Conservation (phyloP, 768 basidiomycete genomes). For the Pisolithus tinctorius region DNA sequence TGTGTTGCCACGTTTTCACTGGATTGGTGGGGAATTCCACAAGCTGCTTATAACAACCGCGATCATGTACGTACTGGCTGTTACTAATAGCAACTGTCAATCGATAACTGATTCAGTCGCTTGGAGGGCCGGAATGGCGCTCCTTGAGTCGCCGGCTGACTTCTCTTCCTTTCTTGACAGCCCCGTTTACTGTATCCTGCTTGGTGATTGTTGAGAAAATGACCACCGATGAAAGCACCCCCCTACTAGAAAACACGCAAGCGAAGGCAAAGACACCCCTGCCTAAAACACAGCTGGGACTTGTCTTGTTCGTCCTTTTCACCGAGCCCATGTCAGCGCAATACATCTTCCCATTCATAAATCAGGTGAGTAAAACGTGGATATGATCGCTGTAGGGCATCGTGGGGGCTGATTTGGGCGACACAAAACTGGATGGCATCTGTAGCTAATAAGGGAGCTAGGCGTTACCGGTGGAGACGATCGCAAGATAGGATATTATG, state of each 20-base stretch:
- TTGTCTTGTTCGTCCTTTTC: slow-evolving; percentile 43
- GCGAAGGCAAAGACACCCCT: slow-evolving; percentile 33
- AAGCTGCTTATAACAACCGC: too few species aligned
- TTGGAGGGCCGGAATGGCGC: too few species aligned
- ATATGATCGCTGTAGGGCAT: not conserved
- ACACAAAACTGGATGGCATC: not conserved
- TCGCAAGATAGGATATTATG: slow-evolving; percentile 62
- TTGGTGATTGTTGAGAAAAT: too few species aligned
- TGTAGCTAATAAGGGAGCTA: slow-evolving; percentile 55
- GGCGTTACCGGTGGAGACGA: slow-evolving; percentile 59
- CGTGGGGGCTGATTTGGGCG: not conserved
- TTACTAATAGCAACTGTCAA: too few species aligned
- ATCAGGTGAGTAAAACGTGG: slow-evolving; percentile 33
- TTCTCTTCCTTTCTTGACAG: too few species aligned
- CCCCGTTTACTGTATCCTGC: too few species aligned
- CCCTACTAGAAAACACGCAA: slow-evolving; percentile 31
- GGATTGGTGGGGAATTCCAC: too few species aligned
- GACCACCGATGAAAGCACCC: slow-evolving; percentile 35
- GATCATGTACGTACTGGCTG: too few species aligned
- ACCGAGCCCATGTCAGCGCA: slow-evolving; percentile 51
- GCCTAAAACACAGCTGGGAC: slow-evolving; percentile 43
- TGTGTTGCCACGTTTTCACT: too few species aligned
- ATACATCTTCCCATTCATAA: slow-evolving; percentile 62
- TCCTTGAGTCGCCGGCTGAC: too few species aligned
- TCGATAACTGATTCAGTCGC: too few species aligned